These are phyloP conservation scores for Ascodesmis nigricans DNA, from an alignment of 495 filamentous ascomycete species.

Conservation along the genomic window DNA sequence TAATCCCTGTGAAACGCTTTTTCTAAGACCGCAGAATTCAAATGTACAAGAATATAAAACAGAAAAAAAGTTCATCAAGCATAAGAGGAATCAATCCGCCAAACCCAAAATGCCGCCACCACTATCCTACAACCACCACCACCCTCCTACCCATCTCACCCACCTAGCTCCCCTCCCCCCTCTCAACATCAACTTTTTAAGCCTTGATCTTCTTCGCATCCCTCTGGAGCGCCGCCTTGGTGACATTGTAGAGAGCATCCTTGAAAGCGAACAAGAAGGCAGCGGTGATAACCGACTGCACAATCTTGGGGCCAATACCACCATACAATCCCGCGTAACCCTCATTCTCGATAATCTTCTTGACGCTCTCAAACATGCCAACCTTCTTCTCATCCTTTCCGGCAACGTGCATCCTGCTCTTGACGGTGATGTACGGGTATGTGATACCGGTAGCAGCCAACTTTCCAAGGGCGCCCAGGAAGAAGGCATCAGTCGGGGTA, in stretches of 20 bases:
- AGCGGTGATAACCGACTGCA: constrained; percentile 87
- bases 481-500: constrained; percentile 69
- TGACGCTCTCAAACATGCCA: constrained; percentile 50
- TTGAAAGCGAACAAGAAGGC: constrained; percentile 97
- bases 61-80: too few species aligned
- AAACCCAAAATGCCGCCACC: neutral
- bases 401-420: constrained; percentile 89
- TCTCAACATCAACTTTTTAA: constrained; percentile 5
- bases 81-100: neutral
- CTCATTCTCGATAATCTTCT: constrained; percentile 62
- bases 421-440: constrained; percentile 96
- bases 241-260: constrained; percentile 53
- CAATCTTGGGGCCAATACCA: constrained; percentile 91
- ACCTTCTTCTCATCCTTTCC: constrained; percentile 38
- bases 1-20: too few species aligned
- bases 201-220: constrained; percentile 24
- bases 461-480: constrained; percentile 83
- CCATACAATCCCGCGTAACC: constrained; percentile 80
- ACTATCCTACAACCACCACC: neutral
- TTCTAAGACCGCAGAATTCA: too few species aligned
- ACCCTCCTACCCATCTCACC: neutral
- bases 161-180: neutral
- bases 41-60: too few species aligned
- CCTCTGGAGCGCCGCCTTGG: constrained; percentile 30
- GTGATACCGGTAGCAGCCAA: constrained; percentile 80